These are phyloP conservation scores for Quercus engelmannii DNA, from an alignment of 306 rosid genomes.

Conservation along the genomic window DNA sequence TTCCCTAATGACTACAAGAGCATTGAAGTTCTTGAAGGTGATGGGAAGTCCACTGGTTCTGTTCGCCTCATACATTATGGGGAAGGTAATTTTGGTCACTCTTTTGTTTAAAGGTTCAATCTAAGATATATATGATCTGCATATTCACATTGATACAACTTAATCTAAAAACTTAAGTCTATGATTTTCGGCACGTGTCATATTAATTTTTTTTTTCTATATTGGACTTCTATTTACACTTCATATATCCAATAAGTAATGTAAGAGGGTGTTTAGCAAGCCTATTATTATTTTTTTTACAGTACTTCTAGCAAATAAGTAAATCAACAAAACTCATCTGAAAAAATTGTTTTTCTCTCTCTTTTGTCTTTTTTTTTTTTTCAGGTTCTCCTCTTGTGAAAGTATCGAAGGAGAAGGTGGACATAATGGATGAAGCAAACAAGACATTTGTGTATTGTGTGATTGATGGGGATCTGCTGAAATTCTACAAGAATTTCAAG, in stretches of 20 bases:
- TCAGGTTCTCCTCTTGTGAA: constrained; percentile 65
- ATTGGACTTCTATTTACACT: too few species aligned
- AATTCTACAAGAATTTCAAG: constrained; percentile 63
- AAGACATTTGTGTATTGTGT: constrained; percentile 46
- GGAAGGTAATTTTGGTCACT: constrained; percentile 39
- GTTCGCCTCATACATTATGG: constrained; percentile 53
- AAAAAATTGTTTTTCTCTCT: too few species aligned
- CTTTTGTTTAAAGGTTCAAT: neutral
- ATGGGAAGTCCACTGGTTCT: constrained; percentile 72
- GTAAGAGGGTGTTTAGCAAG: too few species aligned
- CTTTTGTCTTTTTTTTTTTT: neutral
- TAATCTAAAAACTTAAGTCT: too few species aligned
- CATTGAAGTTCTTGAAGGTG: constrained; percentile 74
- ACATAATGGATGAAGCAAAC: constrained; percentile 47
- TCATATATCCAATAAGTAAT: too few species aligned
- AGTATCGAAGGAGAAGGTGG: constrained; percentile 56
- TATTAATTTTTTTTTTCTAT: neutral
- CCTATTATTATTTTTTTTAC: too few species aligned
- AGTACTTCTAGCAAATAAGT: too few species aligned
- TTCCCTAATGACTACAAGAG: constrained; percentile 74
- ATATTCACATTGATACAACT: too few species aligned
- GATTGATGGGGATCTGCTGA: constrained; percentile 72
- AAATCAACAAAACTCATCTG: too few species aligned
- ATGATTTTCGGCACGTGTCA: too few species aligned
- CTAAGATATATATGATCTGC: too few species aligned